These are phyloP conservation scores for Chlorella sp. DNA, from an alignment of 139 green algal species.

Conservation along the genomic window DNA sequence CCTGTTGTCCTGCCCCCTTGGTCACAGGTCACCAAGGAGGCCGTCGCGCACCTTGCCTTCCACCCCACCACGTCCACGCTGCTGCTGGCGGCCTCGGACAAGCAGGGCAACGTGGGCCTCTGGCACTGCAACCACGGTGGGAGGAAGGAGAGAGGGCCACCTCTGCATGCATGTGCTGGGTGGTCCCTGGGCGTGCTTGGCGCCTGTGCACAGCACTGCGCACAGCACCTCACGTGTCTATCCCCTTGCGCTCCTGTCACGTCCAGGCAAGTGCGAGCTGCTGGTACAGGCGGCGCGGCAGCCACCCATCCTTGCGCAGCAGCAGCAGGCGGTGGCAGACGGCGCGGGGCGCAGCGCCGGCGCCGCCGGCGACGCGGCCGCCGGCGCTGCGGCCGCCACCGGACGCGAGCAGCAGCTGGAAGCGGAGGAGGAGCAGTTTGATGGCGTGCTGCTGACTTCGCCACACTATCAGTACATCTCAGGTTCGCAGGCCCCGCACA, in stretches of 20 bases:
- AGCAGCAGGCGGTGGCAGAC: neutral
- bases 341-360: neutral
- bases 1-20: neutral
- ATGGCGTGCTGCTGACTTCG: slow-evolving; percentile 35
- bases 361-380: neutral
- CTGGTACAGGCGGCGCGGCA: neutral
- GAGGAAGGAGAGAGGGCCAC: too few species aligned
- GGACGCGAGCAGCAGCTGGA: too few species aligned
- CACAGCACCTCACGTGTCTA: neutral
- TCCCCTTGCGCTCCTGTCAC: too few species aligned
- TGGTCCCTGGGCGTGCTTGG: too few species aligned
- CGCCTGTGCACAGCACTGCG: too few species aligned
- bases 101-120: slow-evolving; percentile 49
- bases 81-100: slow-evolving; percentile 52
- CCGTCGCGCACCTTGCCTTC: slow-evolving; percentile 55
- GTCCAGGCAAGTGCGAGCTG: slow-evolving; percentile 10
- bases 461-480: slow-evolving; percentile 45
- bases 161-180: too few species aligned
- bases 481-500: neutral
- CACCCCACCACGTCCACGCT: slow-evolving; percentile 38
- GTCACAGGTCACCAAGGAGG: slow-evolving; percentile 39
- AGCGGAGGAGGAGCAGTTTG: slow-evolving; percentile 16
- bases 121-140: slow-evolving; percentile 54
- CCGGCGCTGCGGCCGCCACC: neutral
- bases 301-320: slow-evolving; percentile 3